Conservation (phyloP, 345 rosid species). For the Linum trigynum region DNA sequence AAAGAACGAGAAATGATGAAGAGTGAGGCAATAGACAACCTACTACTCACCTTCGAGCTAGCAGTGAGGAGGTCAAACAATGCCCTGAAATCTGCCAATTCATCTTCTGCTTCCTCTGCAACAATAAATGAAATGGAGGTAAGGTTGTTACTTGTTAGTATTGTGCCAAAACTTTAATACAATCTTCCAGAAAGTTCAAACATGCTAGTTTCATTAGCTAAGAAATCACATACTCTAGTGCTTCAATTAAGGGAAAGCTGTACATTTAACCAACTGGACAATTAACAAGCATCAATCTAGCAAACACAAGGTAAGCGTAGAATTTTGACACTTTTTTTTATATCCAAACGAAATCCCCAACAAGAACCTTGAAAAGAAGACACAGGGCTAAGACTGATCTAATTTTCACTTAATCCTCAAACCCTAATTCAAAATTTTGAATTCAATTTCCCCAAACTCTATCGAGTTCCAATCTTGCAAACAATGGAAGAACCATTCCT, state of each 20-base stretch:
- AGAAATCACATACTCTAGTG: background rate
- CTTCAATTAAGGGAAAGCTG: background rate
- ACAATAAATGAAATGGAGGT: background rate
- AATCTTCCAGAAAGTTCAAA: background rate
- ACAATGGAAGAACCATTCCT: background rate
- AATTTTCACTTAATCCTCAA: background rate
- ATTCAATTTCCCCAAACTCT: background rate
- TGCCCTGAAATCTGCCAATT: constrained; percentile 50
- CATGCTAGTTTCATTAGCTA: too few relatives aligned
- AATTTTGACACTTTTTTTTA: too few relatives aligned
- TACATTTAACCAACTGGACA: background rate
- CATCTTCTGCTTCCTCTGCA: constrained; percentile 60
- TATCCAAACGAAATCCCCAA: background rate
- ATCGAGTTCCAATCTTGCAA: background rate
- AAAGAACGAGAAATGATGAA: too few relatives aligned
- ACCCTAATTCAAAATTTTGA: background rate
- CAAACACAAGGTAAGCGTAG: too few relatives aligned
- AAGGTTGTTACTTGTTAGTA: background rate
- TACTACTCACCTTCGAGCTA: constrained; percentile 26
- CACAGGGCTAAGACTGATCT: background rate
- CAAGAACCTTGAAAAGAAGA: background rate
- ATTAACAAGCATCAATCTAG: background rate
- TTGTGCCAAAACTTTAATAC: background rate
- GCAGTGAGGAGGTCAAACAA: constrained; percentile 42
- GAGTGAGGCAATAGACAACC: background rate